Evolutionary conservation across 805 yeast genomes (phyloP).

Genomic region (Blastobotrys chiropterorum): DNA sequence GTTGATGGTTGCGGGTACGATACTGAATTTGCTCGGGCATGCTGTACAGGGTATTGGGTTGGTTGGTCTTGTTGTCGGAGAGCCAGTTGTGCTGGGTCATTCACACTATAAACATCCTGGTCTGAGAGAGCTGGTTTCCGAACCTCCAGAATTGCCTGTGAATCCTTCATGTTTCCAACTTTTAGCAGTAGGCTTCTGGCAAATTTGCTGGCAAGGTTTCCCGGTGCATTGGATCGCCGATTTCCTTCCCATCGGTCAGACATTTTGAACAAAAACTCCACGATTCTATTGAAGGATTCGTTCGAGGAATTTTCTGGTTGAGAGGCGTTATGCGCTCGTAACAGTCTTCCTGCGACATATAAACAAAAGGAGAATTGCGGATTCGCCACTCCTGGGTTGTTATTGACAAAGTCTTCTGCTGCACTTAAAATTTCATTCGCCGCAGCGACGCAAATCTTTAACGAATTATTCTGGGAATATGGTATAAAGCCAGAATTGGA

Average conservation of each 20-base stretch:
- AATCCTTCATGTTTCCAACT: neutral
- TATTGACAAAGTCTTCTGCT: neutral
- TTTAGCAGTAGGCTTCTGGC: slow-evolving; percentile 10
- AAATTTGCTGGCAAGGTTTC: slow-evolving; percentile 15
- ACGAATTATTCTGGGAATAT: slow-evolving; percentile 5
- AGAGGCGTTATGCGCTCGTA: slow-evolving; percentile 3
- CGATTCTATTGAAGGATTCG: slow-evolving; percentile 7
- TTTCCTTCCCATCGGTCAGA: slow-evolving; percentile 14
- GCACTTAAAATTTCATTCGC: slow-evolving; percentile 1
- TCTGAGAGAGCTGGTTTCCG: neutral
- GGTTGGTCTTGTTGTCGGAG: neutral
- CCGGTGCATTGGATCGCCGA: neutral
- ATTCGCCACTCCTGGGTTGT: neutral
- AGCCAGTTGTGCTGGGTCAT: neutral
- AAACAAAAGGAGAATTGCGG: slow-evolving; percentile 2
- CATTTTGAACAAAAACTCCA: slow-evolving; percentile 10
- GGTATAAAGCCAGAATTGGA: slow-evolving; percentile 4
- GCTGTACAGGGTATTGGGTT: neutral
- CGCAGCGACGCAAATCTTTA: slow-evolving; percentile 1
- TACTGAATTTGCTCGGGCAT: neutral
- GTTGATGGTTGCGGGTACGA: neutral
- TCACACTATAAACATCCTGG: neutral
- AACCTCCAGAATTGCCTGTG: slow-evolving; percentile 1
- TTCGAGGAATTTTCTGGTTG: neutral
- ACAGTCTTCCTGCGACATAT: neutral